phyloP scores from a whole-genome alignment of 1,284 basidiomycete genomes.

The Puccinia coronata region DNA sequence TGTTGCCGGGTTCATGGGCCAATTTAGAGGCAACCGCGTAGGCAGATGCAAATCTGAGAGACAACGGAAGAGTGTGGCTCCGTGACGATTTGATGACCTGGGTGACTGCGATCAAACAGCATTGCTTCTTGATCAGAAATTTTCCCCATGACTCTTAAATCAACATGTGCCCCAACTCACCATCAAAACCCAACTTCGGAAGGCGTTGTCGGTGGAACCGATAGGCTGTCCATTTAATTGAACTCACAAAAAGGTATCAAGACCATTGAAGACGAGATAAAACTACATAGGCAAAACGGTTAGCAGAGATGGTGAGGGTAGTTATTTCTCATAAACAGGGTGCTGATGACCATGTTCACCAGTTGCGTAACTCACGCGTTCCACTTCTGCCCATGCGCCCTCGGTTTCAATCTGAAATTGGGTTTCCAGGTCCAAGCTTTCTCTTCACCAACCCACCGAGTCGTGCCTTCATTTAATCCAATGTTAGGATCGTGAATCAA shows the following conservation, averaged over 20 bases:
- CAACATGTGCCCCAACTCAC: not conserved
- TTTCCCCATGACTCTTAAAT: too few relatives aligned
- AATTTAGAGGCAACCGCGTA: slow-evolving; percentile 27
- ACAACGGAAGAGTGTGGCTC: not conserved
- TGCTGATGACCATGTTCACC: not conserved
- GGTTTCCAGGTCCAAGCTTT: slow-evolving; percentile 41
- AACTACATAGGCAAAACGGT: slow-evolving; percentile 33
- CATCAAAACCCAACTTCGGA: slow-evolving; percentile 49
- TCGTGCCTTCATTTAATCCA: slow-evolving; percentile 47
- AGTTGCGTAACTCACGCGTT: slow-evolving; percentile 30
- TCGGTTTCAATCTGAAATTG: not conserved
- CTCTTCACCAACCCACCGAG: slow-evolving; percentile 48
- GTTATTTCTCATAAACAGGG: not conserved
- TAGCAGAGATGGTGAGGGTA: too few relatives aligned
- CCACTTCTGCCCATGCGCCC: slow-evolving; percentile 3
- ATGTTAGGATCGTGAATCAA: slow-evolving; percentile 53
- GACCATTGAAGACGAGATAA: slow-evolving; percentile 41
- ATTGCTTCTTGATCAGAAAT: not conserved
- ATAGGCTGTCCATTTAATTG: slow-evolving; percentile 6
- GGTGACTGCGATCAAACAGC: slow-evolving; percentile 23
- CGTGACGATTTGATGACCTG: slow-evolving; percentile 4
- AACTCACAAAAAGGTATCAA: slow-evolving; percentile 48
- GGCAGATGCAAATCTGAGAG: slow-evolving; percentile 36
- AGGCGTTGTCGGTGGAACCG: slow-evolving; percentile 43
- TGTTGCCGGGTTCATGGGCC: slow-evolving; percentile 39